These are phyloP conservation scores for Pyricularia sp. DNA, from an alignment of 2,329 filamentous ascomycete genomes.

Conservation along the genomic window DNA sequence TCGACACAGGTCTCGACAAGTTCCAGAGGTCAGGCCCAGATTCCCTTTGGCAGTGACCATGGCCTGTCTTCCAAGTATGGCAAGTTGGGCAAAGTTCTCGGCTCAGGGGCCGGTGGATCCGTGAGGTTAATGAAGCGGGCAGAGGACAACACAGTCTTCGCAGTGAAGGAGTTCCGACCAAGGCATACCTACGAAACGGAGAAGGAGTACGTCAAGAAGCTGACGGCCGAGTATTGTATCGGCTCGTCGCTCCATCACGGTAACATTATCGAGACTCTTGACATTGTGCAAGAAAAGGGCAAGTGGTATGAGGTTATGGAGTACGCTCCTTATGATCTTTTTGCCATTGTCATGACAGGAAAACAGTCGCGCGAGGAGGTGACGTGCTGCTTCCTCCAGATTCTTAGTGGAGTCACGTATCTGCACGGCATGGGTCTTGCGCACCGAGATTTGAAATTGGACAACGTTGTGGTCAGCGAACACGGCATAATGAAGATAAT, in stretches of 20 bases:
- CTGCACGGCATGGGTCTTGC: constrained; percentile 91
- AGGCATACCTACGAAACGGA: constrained; percentile 89
- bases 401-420: constrained; percentile 88
- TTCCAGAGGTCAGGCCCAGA: constrained; percentile 45
- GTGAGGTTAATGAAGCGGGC: constrained; percentile 90
- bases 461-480: constrained; percentile 96
- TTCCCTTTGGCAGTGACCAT: constrained; percentile 92
- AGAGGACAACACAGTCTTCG: constrained; percentile 88
- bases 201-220: constrained; percentile 94
- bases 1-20: constrained; percentile 33
- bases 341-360: constrained; percentile 97
- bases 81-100: constrained; percentile 88
- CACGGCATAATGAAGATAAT: constrained; percentile 99
- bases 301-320: constrained; percentile 99
- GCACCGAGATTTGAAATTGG: constrained; percentile 89
- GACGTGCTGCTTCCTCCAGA: constrained; percentile 85
- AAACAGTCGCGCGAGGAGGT: constrained; percentile 92
- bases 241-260: constrained; percentile 94
- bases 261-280: constrained; percentile 96
- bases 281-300: constrained; percentile 88
- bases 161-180: constrained; percentile 92
- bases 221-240: constrained; percentile 97
- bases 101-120: constrained; percentile 88
- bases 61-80: constrained; percentile 86
- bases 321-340: constrained; percentile 90